phyloP scores from a whole-genome alignment of 2,329 filamentous ascomycete genomes.

The Calcarisporium arbuscula region DNA sequence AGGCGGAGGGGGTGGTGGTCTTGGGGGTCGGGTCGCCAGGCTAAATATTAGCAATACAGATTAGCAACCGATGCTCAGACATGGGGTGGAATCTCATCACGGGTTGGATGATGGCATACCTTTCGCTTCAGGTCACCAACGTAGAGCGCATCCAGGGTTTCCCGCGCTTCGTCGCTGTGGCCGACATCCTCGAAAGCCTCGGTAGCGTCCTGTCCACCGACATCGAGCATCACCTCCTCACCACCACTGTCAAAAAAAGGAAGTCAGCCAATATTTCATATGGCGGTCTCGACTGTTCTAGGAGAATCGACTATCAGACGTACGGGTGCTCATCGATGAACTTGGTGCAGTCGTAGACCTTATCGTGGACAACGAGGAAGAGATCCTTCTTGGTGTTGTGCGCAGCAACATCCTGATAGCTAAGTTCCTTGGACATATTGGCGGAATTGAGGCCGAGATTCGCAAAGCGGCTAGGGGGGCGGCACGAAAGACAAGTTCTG shows the following conservation, averaged over 20 bases:
- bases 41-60: slow-evolving; percentile 34
- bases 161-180: slow-evolving; percentile 96
- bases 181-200: slow-evolving; percentile 99
- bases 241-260: slow-evolving; percentile 61
- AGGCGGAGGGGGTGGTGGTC: slow-evolving; percentile 40
- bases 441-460: slow-evolving; percentile 6
- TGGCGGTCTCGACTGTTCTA: too few relatives aligned
- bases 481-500: too few relatives aligned
- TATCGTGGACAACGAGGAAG: slow-evolving; percentile 88
- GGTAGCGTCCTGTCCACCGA: slow-evolving; percentile 90
- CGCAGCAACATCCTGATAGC: slow-evolving; percentile 72
- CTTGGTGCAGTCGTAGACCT: slow-evolving; percentile 83
- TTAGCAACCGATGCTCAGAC: not conserved
- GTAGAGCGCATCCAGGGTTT: slow-evolving; percentile 74
- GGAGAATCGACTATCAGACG: slow-evolving; percentile 27
- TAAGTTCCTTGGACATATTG: slow-evolving; percentile 48
- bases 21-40: slow-evolving; percentile 74
- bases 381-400: slow-evolving; percentile 94
- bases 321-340: slow-evolving; percentile 97
- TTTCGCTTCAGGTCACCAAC: slow-evolving; percentile 74
- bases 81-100: slow-evolving; percentile 1
- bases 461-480: not conserved
- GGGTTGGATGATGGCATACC: slow-evolving; percentile 50
- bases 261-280: too few relatives aligned
- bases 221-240: slow-evolving; percentile 95